phyloP scores from a whole-genome alignment of 176 grass and related monocot genomes.

The Melocanna baccifera region DNA sequence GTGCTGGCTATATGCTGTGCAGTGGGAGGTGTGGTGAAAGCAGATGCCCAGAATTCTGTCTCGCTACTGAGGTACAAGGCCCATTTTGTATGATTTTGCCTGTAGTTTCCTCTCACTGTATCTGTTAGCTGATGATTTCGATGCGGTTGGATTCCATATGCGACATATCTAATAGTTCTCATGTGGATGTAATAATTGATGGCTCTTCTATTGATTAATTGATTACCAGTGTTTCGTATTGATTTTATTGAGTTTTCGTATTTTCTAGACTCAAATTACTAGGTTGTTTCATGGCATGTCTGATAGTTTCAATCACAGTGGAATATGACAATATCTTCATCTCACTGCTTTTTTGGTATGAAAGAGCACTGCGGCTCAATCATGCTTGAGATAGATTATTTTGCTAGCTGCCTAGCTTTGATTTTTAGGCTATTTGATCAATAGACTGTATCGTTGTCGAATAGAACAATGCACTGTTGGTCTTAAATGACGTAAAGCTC shows the following conservation, averaged over 20 bases:
- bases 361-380: neutral
- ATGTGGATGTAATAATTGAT: neutral
- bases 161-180: slow-evolving; percentile 1
- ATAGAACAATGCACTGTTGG: neutral
- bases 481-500: neutral
- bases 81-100: slow-evolving; percentile 2
- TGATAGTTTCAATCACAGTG: neutral
- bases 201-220: neutral
- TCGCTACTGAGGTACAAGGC: slow-evolving; percentile 77
- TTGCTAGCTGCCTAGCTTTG: neutral
- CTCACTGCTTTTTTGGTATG: neutral
- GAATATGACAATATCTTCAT: neutral
- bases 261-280: neutral
- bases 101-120: neutral
- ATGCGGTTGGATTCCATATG: neutral
- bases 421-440: neutral
- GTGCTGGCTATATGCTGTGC: slow-evolving; percentile 94
- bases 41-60: slow-evolving; percentile 85
- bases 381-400: neutral
- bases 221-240: neutral
- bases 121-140: neutral
- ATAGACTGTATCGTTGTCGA: neutral
- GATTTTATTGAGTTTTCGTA: neutral
- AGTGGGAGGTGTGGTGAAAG: slow-evolving; percentile 94
- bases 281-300: slow-evolving; percentile 2